Conservation (phyloP, 345 rosid species). For the Clausena lansium region DNA sequence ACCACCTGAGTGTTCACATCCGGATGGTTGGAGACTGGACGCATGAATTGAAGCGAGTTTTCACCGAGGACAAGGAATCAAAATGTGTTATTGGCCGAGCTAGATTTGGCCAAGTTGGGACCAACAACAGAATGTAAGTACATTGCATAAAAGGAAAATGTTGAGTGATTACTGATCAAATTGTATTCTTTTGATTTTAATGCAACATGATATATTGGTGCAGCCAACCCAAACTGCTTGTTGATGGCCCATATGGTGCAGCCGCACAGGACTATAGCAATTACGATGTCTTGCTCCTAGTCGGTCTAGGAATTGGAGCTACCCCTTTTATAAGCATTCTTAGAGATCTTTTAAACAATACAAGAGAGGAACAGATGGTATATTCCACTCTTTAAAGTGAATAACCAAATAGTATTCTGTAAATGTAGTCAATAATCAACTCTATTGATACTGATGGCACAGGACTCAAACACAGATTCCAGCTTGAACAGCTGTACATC, state of each 20-base stretch:
- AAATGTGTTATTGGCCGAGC: conserved; percentile 55
- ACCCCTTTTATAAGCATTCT: conserved; percentile 97
- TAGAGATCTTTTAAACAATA: conserved; percentile 68
- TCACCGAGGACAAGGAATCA: conserved; percentile 57
- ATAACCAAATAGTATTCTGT: not conserved
- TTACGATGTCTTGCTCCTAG: conserved; percentile 89
- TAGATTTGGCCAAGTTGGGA: conserved; percentile 45
- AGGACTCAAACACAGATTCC: conserved; percentile 63
- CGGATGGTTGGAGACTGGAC: conserved; percentile 97
- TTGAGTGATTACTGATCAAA: not conserved
- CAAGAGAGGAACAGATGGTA: conserved; percentile 78
- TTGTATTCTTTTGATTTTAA: not conserved
- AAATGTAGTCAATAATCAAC: not conserved
- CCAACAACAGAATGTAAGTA: conserved; percentile 35
- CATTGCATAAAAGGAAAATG: not conserved
- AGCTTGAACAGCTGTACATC: conserved; percentile 75
- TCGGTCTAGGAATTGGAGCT: conserved; percentile 96
- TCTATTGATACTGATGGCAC: conserved; percentile 2
- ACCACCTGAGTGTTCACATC: conserved; percentile 82
- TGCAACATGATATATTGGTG: conserved; percentile 23
- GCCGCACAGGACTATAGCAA: conserved; percentile 93
- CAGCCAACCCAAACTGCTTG: conserved; percentile 70
- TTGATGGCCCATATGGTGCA: conserved; percentile 97
- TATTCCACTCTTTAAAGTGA: not conserved
- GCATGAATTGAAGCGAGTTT: conserved; percentile 64